These are phyloP conservation scores for Zostera marina DNA, from an alignment of 116 monocot genomes.

Conservation along the genomic window DNA sequence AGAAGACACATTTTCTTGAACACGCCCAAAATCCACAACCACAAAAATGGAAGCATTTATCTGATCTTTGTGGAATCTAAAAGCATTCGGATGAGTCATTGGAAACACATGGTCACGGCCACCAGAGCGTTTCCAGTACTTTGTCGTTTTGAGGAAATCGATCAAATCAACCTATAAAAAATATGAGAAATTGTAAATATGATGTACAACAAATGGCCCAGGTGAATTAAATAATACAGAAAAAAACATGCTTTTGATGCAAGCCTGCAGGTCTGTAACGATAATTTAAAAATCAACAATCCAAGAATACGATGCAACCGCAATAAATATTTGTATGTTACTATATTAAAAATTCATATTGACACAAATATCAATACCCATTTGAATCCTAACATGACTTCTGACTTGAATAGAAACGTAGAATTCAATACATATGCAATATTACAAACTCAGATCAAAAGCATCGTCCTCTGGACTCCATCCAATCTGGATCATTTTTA, in stretches of 20 bases:
- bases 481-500: no score
- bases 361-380: no score
- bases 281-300: background rate
- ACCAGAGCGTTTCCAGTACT: conserved; percentile 66
- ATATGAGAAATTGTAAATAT: background rate
- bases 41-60: conserved; percentile 83
- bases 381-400: no score
- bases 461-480: no score
- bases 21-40: conserved; percentile 77
- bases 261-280: no score
- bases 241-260: background rate
- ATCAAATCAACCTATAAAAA: conserved; percentile 56
- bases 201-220: background rate
- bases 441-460: no score
- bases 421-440: no score
- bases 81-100: conserved; percentile 94
- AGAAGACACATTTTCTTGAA: conserved; percentile 34
- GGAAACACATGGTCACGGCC: conserved; percentile 92
- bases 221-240: background rate
- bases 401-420: no score
- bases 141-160: conserved; percentile 42
- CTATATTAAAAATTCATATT: no score
- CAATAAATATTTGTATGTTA: no score
- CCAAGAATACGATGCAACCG: background rate
- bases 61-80: conserved; percentile 67